A percentile compares a stretch with the other conserved stretches of the same genome.
phyloP scores from a whole-genome alignment of 768 basidiomycete genomes.

The Mycena belliarum region DNA sequence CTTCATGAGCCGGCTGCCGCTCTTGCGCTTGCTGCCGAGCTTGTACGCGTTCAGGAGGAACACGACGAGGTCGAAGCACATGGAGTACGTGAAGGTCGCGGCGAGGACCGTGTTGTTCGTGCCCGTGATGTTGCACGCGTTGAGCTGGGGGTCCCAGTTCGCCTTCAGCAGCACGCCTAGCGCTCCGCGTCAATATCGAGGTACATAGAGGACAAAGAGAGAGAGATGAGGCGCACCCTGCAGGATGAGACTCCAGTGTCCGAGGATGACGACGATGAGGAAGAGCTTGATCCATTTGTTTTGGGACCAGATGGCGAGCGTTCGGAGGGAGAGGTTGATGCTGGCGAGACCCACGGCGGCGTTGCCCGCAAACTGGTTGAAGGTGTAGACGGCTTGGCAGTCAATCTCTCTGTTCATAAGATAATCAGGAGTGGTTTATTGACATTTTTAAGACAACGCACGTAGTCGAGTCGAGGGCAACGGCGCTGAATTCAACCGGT shows the following conservation, averaged over 20 bases:
- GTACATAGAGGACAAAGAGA: not conserved
- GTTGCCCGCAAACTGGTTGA: conserved; percentile 57
- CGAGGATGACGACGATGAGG: conserved; percentile 41
- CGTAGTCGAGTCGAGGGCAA: conserved; percentile 52
- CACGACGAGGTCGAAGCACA: conserved; percentile 70
- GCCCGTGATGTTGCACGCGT: conserved; percentile 55
- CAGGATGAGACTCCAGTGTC: conserved; percentile 43
- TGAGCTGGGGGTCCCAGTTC: conserved; percentile 45
- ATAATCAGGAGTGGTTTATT: too few species aligned
- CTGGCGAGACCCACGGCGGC: conserved; percentile 51
- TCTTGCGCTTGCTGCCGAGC: conserved; percentile 37
- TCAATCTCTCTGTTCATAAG: conserved; percentile 44
- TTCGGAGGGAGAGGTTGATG: conserved; percentile 51
- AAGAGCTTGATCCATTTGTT: conserved; percentile 34
- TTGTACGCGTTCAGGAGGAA: conserved; percentile 62
- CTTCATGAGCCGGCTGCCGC: conserved; percentile 50
- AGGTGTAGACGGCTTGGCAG: conserved; percentile 64
- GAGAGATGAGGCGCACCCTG: conserved; percentile 13
- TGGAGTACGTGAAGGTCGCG: conserved; percentile 74
- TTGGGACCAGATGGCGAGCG: conserved; percentile 38
- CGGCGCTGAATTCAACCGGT: conserved; percentile 37
- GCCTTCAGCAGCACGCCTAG: conserved; percentile 67
- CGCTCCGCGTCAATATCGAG: too few species aligned
- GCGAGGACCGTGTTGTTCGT: conserved; percentile 67
- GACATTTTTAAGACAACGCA: conserved; percentile 25